Conservation (phyloP, 1,139 yeast species). For the Geotrichum carabidarum region DNA sequence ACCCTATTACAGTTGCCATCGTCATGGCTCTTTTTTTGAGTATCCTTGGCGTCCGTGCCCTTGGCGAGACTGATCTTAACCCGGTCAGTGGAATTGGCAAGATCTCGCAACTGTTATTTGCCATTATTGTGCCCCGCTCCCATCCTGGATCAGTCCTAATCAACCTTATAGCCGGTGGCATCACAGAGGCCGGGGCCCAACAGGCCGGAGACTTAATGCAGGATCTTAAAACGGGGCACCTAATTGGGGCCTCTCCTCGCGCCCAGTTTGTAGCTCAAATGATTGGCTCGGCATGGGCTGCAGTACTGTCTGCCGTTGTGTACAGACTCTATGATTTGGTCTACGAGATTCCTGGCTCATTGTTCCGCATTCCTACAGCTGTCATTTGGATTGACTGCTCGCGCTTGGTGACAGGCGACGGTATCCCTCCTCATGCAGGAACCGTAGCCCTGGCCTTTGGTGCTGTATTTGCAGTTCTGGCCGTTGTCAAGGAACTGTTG, state of each 20-base stretch:
- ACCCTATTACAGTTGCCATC: conserved; percentile 64
- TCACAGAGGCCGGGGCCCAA: conserved; percentile 98
- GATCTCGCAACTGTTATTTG: conserved; percentile 82
- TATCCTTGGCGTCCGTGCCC: conserved; percentile 81
- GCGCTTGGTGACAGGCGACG: conserved; percentile 83
- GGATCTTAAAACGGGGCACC: conserved; percentile 89
- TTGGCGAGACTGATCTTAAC: conserved; percentile 93
- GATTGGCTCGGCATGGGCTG: conserved; percentile 81
- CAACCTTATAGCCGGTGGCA: conserved; percentile 90
- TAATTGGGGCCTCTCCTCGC: conserved; percentile 84
- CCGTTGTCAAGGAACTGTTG: conserved; percentile 43
- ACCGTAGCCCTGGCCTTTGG: conserved; percentile 65
- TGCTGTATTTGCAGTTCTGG: conserved; percentile 59
- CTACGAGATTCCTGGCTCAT: conserved; percentile 74
- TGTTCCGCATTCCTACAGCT: conserved; percentile 89
- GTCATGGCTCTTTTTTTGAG: conserved; percentile 72
- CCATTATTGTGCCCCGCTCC: conserved; percentile 64
- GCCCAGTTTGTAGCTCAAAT: conserved; percentile 90
- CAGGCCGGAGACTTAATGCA: conserved; percentile 98
- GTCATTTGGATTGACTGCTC: conserved; percentile 96
- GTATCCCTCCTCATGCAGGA: conserved; percentile 74
- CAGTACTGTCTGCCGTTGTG: conserved; percentile 71
- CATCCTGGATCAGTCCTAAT: conserved; percentile 80
- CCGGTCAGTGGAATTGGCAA: conserved; percentile 98
- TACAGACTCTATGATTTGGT: conserved; percentile 75